Conservation (phyloP, 2,329 filamentous ascomycete species). For the Fusarium oxysporum region DNA sequence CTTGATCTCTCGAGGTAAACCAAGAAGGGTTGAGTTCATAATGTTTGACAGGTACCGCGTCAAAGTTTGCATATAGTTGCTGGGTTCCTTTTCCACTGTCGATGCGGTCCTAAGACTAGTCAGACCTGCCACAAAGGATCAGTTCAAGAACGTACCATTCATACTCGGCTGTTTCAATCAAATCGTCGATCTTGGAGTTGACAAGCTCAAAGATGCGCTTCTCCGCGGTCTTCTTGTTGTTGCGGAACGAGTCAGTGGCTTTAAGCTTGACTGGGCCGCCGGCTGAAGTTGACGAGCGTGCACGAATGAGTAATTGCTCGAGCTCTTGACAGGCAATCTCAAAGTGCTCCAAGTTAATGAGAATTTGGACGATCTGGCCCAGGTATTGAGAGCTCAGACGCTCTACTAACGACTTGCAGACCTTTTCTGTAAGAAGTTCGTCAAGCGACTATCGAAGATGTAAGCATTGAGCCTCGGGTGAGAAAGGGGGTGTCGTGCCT, state of each 20-base stretch:
- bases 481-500: slow-evolving; percentile 57
- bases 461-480: background rate
- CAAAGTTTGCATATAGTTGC: slow-evolving; percentile 94
- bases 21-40: slow-evolving; percentile 93
- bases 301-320: slow-evolving; percentile 85
- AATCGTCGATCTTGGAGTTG: slow-evolving; percentile 97
- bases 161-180: slow-evolving; percentile 97
- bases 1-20: slow-evolving; percentile 94
- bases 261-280: slow-evolving; percentile 82
- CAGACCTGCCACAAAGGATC: slow-evolving; percentile 19
- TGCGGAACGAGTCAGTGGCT: slow-evolving; percentile 87
- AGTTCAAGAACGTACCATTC: slow-evolving; percentile 72
- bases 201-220: slow-evolving; percentile 98
- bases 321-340: slow-evolving; percentile 92
- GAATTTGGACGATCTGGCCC: slow-evolving; percentile 97
- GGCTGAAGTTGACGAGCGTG: slow-evolving; percentile 83
- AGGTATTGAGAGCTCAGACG: slow-evolving; percentile 91
- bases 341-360: slow-evolving; percentile 98
- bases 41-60: slow-evolving; percentile 95
- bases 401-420: slow-evolving; percentile 90
- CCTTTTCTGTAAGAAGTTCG: slow-evolving; percentile 90
- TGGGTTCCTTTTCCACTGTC: slow-evolving; percentile 76
- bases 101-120: slow-evolving; percentile 59
- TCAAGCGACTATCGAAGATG: slow-evolving; percentile 80
- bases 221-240: slow-evolving; percentile 94